Evolutionary conservation across 2,329 filamentous ascomycete genomes (phyloP).

Genomic region (Colletotrichum karsti): DNA sequence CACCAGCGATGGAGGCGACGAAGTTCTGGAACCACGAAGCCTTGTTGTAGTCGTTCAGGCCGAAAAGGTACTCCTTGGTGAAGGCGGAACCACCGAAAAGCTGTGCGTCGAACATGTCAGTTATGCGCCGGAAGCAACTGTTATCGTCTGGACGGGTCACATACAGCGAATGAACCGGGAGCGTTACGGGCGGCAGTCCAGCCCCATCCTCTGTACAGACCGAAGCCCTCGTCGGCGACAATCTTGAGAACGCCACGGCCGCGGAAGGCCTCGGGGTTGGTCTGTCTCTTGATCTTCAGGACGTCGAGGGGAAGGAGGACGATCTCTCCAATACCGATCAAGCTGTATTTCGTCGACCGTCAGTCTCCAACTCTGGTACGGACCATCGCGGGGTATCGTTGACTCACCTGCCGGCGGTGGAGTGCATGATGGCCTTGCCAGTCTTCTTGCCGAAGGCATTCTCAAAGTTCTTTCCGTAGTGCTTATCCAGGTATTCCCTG

Average conservation of each 20-base stretch:
- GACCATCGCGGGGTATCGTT: not conserved
- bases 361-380: not conserved
- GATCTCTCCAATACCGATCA: conserved; percentile 98
- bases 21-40: conserved; percentile 97
- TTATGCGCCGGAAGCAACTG: not conserved
- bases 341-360: conserved; percentile 54
- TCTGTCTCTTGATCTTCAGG: conserved; percentile 99
- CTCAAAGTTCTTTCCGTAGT: conserved; percentile 88
- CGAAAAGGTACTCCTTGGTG: conserved; percentile 95
- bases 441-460: conserved; percentile 93
- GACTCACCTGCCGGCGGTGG: conserved; percentile 84
- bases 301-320: conserved; percentile 94
- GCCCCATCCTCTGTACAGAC: conserved; percentile 93
- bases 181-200: conserved; percentile 98
- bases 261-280: conserved; percentile 97
- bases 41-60: conserved; percentile 92
- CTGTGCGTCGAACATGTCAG: conserved; percentile 49
- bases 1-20: conserved; percentile 92
- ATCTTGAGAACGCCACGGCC: conserved; percentile 92
- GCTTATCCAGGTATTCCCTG: conserved; percentile 82
- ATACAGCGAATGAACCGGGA: conserved; percentile 93
- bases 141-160: conserved; percentile 41
- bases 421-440: conserved; percentile 98
- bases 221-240: conserved; percentile 92
- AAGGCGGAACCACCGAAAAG: conserved; percentile 98